Evolutionary conservation across 352 stramenopile species (phyloP).

Genomic region (Sclerospora graminicola): DNA sequence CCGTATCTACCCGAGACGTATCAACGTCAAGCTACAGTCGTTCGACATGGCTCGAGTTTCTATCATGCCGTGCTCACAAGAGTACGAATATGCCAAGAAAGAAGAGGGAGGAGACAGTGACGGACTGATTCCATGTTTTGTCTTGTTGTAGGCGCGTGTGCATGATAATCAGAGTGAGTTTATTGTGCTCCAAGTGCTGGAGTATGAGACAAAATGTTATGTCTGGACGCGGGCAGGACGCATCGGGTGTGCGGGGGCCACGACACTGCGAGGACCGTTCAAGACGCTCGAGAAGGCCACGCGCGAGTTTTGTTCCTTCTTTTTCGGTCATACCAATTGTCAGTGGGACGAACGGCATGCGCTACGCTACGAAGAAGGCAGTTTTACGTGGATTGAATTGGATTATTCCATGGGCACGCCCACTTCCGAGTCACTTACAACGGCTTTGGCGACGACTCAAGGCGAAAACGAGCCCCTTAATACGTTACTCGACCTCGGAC

Average conservation of each 20-base stretch:
- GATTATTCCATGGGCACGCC: conserved; percentile 39
- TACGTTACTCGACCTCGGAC: conserved; percentile 15
- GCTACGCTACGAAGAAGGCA: conserved; percentile 43
- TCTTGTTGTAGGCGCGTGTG: conserved; percentile 31
- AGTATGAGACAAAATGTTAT: conserved; percentile 35
- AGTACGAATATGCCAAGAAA: conserved; percentile 27
- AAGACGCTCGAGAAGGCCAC: conserved; percentile 24
- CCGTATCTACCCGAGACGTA: conserved; percentile 38
- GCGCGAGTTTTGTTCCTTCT: conserved; percentile 36
- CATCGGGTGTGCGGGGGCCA: conserved; percentile 36
- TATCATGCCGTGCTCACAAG: conserved; percentile 59
- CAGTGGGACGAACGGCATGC: conserved; percentile 46
- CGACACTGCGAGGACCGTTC: conserved; percentile 34
- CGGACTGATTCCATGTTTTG: no score
- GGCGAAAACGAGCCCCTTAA: conserved; percentile 21
- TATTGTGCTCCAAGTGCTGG: conserved; percentile 46
- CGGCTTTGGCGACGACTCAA: conserved; percentile 22
- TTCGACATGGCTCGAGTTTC: conserved; percentile 26
- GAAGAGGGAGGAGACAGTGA: background rate
- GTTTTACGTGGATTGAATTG: conserved; percentile 64
- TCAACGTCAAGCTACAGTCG: conserved; percentile 25
- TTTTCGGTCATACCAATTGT: conserved; percentile 37
- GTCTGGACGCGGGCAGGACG: conserved; percentile 40
- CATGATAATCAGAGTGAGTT: conserved; percentile 60
- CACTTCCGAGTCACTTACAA: conserved; percentile 31